Base-by-base conservation (phyloP, 768 basidiomycete genomes). In the Psilocybe cubensis region DNA sequence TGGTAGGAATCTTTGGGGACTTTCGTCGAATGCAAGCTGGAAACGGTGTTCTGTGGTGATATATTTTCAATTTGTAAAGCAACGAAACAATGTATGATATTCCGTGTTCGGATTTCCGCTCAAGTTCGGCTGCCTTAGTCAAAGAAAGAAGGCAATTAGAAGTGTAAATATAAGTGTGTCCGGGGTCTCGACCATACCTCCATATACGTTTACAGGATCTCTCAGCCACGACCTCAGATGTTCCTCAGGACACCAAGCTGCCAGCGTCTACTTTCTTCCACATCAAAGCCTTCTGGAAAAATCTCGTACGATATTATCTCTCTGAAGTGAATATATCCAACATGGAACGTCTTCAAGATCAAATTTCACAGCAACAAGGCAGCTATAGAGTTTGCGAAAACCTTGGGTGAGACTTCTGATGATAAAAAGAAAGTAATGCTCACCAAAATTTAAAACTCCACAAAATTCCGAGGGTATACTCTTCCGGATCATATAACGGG, bases 391-490 rank as follows among this genome's bases (percentile, higher is more conserved):
- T 11, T 38, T 38, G 35, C 35, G 14, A 17, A 11, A 38, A 38
- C 10, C 4, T 38, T 46, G 41, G 43, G 29, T 20, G 43, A 31
- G 20, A n/a, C 1, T 54, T 45, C 43, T 23, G 43, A 45, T 38
- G 35, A 38, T 38, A 38, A 38, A 33, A 38, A 38, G 35, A 38
- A 11, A 38, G 35, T 38, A 14, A 14, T 9, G 11, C 14, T 38
- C 35, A 18, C 35, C 35, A 38, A 38, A 38, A 12, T 38, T 38
- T 38, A 38, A 38, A 38, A 38, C 35, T 2, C 14, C 35, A 38
- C 14, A 38, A 41, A 57, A 51, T 24, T 42, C 56, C 56, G 56
- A 57, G 56, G 56, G 41, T 28, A 43, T 51, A 23, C 25, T 42
- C 14, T 40, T 46, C 43, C 49, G 31, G 29, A 52, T 52, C n/a